Base-by-base conservation (phyloP, 2,329 filamentous ascomycete species). In the Aspergillus felis region DNA sequence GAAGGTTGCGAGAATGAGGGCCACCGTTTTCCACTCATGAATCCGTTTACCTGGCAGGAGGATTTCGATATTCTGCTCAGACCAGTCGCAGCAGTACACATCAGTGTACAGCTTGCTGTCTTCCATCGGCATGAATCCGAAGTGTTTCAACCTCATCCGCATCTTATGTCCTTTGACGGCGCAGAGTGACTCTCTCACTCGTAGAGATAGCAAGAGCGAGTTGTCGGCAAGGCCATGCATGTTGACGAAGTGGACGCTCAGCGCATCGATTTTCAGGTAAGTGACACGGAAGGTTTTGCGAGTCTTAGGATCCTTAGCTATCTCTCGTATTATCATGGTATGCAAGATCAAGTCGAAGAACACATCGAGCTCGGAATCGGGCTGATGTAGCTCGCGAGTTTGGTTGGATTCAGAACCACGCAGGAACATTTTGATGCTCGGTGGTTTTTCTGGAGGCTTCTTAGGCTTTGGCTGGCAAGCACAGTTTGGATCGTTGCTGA, bases 1-100 rank as follows among this genome's bases (percentile, higher is more conserved):
- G 25, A 69, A 71, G 0, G 68, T 69, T 54, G 54, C 59, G 38
- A 69, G 51, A n/a, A 71, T 64, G 27, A 71, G 53, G 1, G 66
- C 65, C n/a, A 66, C 65, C 0, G 68, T 71, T 56, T 64, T 68
- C 68, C 66, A 71, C 2, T 62, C 60, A 14, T 58, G 58, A 32
- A 66, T 60, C 17, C 66, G 57, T 22, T 59, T 54, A 28, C 57
- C 61, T 0, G 70, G 70, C 3, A 72, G 50, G 4, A 58, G 59
- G 7, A 73, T 29, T 50, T 66, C 64, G 12, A 72, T 50, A 2
- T 51, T 54, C 38, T 63, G 63, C 17, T 68, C 32, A 3, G 57
- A 35, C 54, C 61, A 62, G 32, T 55, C 27, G 28, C 58, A 61
- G 38, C 59, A 27, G 20, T 61, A 61, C 9, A 73, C 44, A 14